Conservation (phyloP, 2,329 filamentous ascomycete genomes). For the Cercospora beticola region DNA sequence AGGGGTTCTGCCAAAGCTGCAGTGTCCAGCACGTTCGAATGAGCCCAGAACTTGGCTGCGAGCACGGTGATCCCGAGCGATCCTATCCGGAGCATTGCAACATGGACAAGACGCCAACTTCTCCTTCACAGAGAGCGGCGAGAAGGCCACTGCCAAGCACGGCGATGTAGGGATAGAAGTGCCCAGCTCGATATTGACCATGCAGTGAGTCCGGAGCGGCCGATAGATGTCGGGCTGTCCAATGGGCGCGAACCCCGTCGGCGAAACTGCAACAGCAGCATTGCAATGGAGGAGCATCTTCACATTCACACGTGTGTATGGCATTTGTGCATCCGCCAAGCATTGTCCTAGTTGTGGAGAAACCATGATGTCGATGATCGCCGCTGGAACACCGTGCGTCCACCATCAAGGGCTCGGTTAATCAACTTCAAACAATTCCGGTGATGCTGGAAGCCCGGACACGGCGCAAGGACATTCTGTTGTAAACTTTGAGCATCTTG, state of each 20-base stretch:
- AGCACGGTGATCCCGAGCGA: not conserved
- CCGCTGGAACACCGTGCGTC: not conserved
- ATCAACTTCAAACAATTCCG: not conserved
- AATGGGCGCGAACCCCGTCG: not conserved
- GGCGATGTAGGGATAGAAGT: not conserved
- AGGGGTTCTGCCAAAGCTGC: not conserved
- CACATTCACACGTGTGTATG: not conserved
- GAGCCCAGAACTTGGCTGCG: not conserved
- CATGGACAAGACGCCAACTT: not conserved
- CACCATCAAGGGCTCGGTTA: not conserved
- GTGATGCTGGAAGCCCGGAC: not conserved
- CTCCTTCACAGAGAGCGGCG: not conserved
- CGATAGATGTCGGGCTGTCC: not conserved
- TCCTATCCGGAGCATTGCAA: not conserved
- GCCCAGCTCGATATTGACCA: not conserved
- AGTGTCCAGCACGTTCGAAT: not conserved
- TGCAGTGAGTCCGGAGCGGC: not conserved
- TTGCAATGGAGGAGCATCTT: not conserved
- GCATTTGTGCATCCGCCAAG: not conserved
- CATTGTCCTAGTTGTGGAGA: slow-evolving; percentile 6
- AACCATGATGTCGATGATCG: not conserved
- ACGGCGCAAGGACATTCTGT: not conserved
- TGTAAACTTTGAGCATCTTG: not conserved
- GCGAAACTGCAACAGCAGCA: not conserved
- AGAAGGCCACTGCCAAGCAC: not conserved